These are phyloP conservation scores for Aspergillus glaucus DNA, from an alignment of 2,329 filamentous ascomycete genomes.

Conservation along the genomic window DNA sequence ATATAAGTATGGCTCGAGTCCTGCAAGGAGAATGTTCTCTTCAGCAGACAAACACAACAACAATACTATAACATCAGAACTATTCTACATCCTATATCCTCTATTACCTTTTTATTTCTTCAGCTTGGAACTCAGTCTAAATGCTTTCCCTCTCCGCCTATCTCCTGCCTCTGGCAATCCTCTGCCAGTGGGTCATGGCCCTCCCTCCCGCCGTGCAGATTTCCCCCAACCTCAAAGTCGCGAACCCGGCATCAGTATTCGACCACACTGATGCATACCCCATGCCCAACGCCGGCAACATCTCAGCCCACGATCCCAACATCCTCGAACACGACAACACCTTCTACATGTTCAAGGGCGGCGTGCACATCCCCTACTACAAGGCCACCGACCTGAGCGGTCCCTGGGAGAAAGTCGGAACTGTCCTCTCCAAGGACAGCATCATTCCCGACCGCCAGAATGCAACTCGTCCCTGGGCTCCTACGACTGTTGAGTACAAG, in stretches of 20 bases:
- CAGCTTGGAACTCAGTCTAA: not conserved
- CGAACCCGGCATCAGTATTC: not conserved
- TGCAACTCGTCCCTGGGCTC: conserved; percentile 23
- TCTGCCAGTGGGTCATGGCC: not conserved
- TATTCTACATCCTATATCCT: not conserved
- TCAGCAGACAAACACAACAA: not conserved
- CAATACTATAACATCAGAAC: not conserved
- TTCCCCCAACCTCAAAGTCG: not conserved
- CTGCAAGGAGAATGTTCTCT: not conserved
- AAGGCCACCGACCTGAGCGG: conserved; percentile 17
- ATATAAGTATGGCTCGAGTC: not conserved
- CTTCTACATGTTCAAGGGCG: conserved; percentile 26
- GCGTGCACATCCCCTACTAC: conserved; percentile 14
- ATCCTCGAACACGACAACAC: conserved; percentile 15
- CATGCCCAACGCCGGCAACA: conserved; percentile 13
- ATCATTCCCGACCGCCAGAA: conserved; percentile 18
- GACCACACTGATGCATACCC: conserved; percentile 4
- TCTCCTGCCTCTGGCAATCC: not conserved
- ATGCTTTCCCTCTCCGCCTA: not conserved
- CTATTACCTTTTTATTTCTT: not conserved
- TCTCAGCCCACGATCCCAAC: conserved; percentile 23
- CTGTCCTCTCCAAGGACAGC: conserved; percentile 17
- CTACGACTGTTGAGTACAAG: conserved; percentile 18
- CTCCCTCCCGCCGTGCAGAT: not conserved
- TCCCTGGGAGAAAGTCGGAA: conserved; percentile 23